Percentiles rank a stretch among this genome's conserved stretches.
These are phyloP conservation scores for Fusarium verticillioides DNA, from an alignment of 2,329 filamentous ascomycete species.

Conservation along the genomic window DNA sequence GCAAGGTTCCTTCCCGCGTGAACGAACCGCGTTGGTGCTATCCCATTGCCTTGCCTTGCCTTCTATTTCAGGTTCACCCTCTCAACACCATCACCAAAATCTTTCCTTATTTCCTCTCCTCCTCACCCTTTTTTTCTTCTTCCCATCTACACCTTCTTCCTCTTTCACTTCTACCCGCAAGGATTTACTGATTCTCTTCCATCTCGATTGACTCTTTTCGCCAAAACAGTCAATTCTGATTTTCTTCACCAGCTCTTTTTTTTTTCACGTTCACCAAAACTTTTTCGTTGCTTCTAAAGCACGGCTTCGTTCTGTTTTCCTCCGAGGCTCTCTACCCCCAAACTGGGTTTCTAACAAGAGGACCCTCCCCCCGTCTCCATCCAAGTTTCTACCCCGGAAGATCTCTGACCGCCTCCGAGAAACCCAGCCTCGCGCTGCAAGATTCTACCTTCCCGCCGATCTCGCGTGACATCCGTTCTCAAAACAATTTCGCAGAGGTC, in stretches of 20 bases:
- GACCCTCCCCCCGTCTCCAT: slow-evolving; percentile 38
- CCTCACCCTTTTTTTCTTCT: background rate
- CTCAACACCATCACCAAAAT: slow-evolving; percentile 37
- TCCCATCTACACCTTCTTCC: background rate
- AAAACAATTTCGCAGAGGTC: slow-evolving; percentile 16
- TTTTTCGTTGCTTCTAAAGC: background rate
- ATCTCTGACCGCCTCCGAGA: slow-evolving; percentile 43
- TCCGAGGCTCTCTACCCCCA: background rate
- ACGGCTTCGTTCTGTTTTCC: background rate
- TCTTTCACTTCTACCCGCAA: slow-evolving; percentile 15
- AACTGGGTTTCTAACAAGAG: slow-evolving; percentile 12
- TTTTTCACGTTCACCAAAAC: background rate
- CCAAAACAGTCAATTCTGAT: background rate
- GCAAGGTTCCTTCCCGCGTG: slow-evolving; percentile 7
- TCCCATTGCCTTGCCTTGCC: slow-evolving; percentile 10
- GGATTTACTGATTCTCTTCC: slow-evolving; percentile 1
- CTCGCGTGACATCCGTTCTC: slow-evolving; percentile 37
- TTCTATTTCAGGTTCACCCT: slow-evolving; percentile 22
- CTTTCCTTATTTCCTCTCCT: slow-evolving; percentile 20
- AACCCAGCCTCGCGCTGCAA: slow-evolving; percentile 37
- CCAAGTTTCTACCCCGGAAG: slow-evolving; percentile 40
- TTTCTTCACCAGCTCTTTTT: slow-evolving; percentile 15
- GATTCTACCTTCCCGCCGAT: slow-evolving; percentile 29
- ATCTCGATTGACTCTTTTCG: background rate
- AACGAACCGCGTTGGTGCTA: slow-evolving; percentile 21